phyloP scores from a whole-genome alignment of 2,329 filamentous ascomycete genomes.

The Botrytis medusae region DNA sequence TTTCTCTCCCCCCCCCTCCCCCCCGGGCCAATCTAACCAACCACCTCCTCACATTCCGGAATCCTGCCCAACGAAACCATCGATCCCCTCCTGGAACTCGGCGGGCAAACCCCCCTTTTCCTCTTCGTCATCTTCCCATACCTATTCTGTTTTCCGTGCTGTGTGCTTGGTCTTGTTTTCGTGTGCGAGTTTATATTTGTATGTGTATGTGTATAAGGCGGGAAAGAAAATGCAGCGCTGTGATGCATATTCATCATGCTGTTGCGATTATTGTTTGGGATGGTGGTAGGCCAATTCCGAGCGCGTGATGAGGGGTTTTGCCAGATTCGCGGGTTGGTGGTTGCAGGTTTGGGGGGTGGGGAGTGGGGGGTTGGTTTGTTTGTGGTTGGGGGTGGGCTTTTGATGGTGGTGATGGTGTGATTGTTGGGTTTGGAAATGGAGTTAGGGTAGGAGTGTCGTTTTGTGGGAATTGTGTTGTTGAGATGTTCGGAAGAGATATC shows the following conservation, averaged over 20 bases:
- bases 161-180: neutral
- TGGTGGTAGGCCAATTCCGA: neutral
- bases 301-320: conserved; percentile 11
- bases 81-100: neutral
- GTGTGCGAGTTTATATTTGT: neutral
- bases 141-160: neutral
- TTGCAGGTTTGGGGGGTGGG: neutral
- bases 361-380: neutral
- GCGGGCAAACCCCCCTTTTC: neutral
- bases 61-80: conserved; percentile 1
- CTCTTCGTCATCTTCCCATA: neutral
- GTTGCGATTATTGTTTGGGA: neutral
- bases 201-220: neutral
- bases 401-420: neutral
- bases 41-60: neutral
- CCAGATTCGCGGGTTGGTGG: conserved; percentile 5
- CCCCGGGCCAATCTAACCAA: neutral
- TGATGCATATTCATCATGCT: neutral
- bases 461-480: neutral
- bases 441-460: neutral
- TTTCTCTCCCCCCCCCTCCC: neutral
- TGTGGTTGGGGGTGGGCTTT: neutral
- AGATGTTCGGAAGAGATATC: neutral
- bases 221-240: neutral
- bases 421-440: neutral